Conservation (phyloP, 2,329 filamentous ascomycete genomes). For the Ascocoryne sarcoides region DNA sequence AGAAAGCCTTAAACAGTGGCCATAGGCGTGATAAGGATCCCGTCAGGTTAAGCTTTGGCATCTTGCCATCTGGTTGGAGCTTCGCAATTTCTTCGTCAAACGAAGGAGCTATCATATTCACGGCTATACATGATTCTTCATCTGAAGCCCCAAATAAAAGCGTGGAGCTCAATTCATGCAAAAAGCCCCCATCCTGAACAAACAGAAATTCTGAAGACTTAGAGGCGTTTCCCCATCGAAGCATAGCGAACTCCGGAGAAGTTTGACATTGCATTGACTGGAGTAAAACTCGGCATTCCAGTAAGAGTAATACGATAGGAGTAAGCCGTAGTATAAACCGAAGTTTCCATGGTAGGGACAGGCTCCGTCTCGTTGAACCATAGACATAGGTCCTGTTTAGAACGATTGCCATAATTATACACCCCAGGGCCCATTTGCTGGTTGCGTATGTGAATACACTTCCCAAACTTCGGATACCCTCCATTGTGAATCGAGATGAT, state of each 20-base stretch:
- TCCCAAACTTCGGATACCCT: conserved; percentile 61
- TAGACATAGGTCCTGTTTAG: conserved; percentile 92
- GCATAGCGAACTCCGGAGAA: conserved; percentile 57
- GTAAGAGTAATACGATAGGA: conserved; percentile 60
- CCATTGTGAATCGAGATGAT: conserved; percentile 44
- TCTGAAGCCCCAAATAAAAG: conserved; percentile 69
- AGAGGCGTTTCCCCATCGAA: conserved; percentile 60
- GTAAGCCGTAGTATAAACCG: conserved; percentile 61
- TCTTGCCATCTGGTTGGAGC: conserved; percentile 4
- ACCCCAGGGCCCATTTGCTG: conserved; percentile 85
- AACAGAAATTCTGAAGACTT: conserved; percentile 62
- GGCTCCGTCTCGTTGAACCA: conserved; percentile 72
- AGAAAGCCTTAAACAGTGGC: conserved; percentile 63
- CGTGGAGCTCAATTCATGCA: conserved; percentile 64
- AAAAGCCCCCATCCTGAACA: conserved; percentile 55
- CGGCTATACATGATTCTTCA: conserved; percentile 62
- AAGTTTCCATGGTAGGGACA: conserved; percentile 66
- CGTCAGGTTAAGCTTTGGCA: conserved; percentile 13
- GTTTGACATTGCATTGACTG: conserved; percentile 91
- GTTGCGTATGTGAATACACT: conserved; percentile 86
- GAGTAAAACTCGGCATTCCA: conserved; percentile 62
- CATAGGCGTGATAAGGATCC: conserved; percentile 73
- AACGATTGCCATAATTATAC: conserved; percentile 76
- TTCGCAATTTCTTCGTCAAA: conserved; percentile 33
- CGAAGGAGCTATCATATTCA: conserved; percentile 58